These are phyloP conservation scores for Moricandia moricandioides DNA, from an alignment of 345 rosid genomes.

Conservation along the genomic window DNA sequence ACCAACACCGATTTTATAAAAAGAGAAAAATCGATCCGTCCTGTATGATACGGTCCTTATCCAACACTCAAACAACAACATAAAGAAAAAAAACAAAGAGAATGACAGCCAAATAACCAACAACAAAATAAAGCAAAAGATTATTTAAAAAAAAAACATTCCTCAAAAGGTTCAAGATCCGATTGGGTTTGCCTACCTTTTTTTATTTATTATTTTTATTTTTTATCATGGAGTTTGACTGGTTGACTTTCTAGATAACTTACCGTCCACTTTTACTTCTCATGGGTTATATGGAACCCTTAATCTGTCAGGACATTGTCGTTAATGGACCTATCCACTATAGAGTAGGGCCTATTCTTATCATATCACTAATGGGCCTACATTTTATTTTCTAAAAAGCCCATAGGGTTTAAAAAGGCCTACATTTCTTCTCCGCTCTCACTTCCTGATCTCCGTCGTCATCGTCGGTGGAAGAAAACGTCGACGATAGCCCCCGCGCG, in stretches of 20 bases:
- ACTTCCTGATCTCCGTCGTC: neutral
- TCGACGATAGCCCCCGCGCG: neutral
- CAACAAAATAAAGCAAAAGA: neutral
- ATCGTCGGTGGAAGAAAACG: neutral
- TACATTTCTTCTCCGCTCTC: neutral
- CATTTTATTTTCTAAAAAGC: neutral
- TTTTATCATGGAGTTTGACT: conserved; percentile 1
- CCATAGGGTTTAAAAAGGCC: neutral
- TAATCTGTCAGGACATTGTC: neutral
- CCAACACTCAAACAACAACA: conserved; percentile 22
- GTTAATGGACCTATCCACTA: neutral
- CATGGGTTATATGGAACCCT: neutral
- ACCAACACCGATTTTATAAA: neutral
- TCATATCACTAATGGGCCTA: neutral
- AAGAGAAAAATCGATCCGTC: neutral
- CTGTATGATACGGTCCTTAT: conserved; percentile 32
- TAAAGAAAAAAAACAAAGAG: conserved; percentile 18
- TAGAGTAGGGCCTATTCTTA: neutral
- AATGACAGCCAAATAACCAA: conserved; percentile 24
- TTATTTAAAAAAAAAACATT: neutral
- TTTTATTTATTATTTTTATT: neutral
- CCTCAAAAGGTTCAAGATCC: conserved; percentile 30
- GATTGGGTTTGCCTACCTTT: neutral
- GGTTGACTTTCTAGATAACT: conserved; percentile 10
- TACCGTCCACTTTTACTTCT: neutral